Evolutionary conservation across 176 grass and related monocot species (phyloP).

Genomic region (Oryza glumipatula): DNA sequence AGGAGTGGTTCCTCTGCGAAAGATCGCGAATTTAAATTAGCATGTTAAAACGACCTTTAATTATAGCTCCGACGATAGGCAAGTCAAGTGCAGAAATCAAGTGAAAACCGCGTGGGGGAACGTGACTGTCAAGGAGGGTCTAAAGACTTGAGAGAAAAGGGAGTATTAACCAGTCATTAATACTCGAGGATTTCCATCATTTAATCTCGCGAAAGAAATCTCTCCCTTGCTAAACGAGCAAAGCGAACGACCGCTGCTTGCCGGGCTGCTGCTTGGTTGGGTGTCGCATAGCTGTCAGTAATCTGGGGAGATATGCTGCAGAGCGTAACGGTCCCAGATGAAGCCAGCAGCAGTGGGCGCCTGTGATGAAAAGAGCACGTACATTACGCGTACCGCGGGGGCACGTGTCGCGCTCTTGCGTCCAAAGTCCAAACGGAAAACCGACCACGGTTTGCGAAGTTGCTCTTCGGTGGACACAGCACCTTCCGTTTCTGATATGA

Average conservation of each 20-base stretch:
- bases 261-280: background rate
- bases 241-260: background rate
- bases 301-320: background rate
- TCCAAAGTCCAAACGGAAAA: background rate
- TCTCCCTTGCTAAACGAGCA: slow-evolving; percentile 6
- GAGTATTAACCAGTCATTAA: background rate
- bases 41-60: background rate
- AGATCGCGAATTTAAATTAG: background rate
- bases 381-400: background rate
- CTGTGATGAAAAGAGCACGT: background rate
- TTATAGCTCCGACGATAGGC: background rate
- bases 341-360: background rate
- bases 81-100: slow-evolving; percentile 14
- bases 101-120: background rate
- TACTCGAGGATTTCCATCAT: background rate
- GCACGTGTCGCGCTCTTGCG: background rate
- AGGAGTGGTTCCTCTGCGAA: background rate
- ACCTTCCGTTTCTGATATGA: background rate
- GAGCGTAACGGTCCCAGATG: background rate
- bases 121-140: slow-evolving; percentile 16
- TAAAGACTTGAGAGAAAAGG: slow-evolving; percentile 11
- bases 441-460: background rate
- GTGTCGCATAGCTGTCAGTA: background rate
- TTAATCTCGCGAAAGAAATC: background rate
- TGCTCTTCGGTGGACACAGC: background rate